Base-by-base conservation (phyloP, 2,329 filamentous ascomycete genomes). In the Epichloe sp. region DNA sequence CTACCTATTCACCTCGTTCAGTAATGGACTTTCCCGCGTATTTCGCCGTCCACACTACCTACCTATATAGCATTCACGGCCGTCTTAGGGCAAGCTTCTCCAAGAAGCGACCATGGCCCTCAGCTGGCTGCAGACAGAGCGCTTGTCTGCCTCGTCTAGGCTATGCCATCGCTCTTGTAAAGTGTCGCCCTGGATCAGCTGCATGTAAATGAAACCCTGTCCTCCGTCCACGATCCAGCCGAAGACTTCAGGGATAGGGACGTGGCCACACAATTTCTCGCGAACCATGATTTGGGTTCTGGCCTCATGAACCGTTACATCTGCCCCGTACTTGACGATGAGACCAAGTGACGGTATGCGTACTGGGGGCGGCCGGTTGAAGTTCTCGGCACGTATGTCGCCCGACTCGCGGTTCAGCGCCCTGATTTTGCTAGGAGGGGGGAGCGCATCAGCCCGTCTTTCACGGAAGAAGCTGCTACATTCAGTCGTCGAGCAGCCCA, bases 191-290 rank as follows among this genome's bases (percentile, higher is more conserved):
- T 56, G 21, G 6, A 62, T 41, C 3, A 61, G 46, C 19, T 53
- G 46, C 59, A 62, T 63, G 37, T 61, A 63, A 5, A 62, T 57
- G 36, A 62, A 63, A 48, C 1, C 57, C 59, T 61, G 55, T 3
- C 44, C 46, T 21, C 45, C 50, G 38, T 58, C 52, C 46, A 53
- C 55, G 38, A 34, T 36, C 58, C 57, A 62, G 8, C 54, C 58
- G 35, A 59, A 63, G 69, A 82, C 69, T 44, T 62, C 59, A 5
- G 60, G 57, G 7, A 60, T 48, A 4, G 57, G 56, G 1, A 62
- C 56, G 17, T 44, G 53, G 43, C 52, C 63, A 50, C 56, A 26
- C 15, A 66, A 48, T n/a, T 53, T 51, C 50, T 63, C 54, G 42
- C 54, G 51, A 48, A 67, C 43, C 54, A 59, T 57, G 2, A 52